phyloP scores from a whole-genome alignment of 176 grass and related monocot genomes.

The Saccharum officinarum region DNA sequence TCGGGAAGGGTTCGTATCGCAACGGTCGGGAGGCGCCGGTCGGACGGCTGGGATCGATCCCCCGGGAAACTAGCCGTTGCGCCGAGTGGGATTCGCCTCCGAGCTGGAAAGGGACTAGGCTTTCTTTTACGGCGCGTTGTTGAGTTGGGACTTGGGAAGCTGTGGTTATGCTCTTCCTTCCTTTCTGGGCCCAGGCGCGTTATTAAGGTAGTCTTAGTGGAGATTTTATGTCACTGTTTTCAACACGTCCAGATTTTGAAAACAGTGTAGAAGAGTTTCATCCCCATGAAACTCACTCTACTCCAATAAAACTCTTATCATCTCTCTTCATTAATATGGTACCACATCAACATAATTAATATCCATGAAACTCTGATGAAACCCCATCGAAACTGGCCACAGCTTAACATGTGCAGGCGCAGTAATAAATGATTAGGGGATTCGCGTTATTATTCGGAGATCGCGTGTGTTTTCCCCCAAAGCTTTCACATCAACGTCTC shows the following conservation, averaged over 20 bases:
- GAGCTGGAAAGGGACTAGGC: neutral
- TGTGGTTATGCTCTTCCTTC: neutral
- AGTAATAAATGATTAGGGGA: neutral
- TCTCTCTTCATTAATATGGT: no score
- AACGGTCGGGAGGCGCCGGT: slow-evolving; percentile 60
- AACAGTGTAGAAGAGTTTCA: no score
- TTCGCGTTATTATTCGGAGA: neutral
- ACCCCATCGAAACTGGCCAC: no score
- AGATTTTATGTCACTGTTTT: no score
- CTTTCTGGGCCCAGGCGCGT: neutral
- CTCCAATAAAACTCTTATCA: no score
- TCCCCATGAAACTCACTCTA: no score
- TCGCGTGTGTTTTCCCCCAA: neutral
- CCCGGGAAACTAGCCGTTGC: slow-evolving; percentile 57
- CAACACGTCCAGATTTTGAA: no score
- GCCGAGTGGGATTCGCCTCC: neutral
- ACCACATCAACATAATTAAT: no score
- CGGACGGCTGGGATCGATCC: slow-evolving; percentile 53
- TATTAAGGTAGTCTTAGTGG: no score
- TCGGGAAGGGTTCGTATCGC: slow-evolving; percentile 52
- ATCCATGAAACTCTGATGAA: no score
- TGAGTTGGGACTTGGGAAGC: neutral
- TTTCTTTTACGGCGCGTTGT: neutral
- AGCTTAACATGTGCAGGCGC: neutral
- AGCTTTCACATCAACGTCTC: neutral